phyloP scores from a whole-genome alignment of 2,329 filamentous ascomycete species.

The Colletotrichum godetiae region DNA sequence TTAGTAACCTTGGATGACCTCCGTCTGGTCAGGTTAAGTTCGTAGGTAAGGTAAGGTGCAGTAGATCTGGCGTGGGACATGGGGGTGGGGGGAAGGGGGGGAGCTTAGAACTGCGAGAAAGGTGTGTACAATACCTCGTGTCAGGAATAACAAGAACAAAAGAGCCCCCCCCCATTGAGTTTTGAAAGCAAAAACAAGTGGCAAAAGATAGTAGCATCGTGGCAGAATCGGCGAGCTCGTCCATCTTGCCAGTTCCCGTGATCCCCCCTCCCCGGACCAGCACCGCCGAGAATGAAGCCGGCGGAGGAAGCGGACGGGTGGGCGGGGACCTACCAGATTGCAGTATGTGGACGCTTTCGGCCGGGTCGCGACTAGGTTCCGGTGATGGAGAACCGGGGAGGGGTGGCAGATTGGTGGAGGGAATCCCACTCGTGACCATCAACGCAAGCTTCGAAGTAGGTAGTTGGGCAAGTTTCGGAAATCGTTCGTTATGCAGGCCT shows the following conservation, averaged over 20 bases:
- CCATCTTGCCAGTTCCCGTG: background rate
- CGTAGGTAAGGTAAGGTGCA: background rate
- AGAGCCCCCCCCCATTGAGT: background rate
- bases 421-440: background rate
- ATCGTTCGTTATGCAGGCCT: too few relatives aligned
- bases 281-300: conserved; percentile 14
- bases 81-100: too few relatives aligned
- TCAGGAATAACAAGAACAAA: background rate
- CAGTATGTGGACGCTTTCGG: conserved; percentile 15
- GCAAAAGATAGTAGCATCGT: background rate
- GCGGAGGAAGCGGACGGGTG: background rate
- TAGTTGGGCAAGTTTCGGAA: too few relatives aligned
- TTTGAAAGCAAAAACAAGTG: background rate
- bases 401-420: background rate
- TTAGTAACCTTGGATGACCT: background rate
- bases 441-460: background rate
- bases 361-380: conserved; percentile 4
- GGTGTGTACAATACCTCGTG: background rate
- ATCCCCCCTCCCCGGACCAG: background rate
- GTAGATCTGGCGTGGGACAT: background rate
- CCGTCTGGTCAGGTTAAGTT: background rate
- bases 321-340: conserved; percentile 3
- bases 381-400: conserved; percentile 1
- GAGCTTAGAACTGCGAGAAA: background rate
- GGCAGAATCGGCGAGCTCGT: background rate